Evolutionary conservation across 345 rosid species (phyloP).

Genomic region (Brassica rapa): DNA sequence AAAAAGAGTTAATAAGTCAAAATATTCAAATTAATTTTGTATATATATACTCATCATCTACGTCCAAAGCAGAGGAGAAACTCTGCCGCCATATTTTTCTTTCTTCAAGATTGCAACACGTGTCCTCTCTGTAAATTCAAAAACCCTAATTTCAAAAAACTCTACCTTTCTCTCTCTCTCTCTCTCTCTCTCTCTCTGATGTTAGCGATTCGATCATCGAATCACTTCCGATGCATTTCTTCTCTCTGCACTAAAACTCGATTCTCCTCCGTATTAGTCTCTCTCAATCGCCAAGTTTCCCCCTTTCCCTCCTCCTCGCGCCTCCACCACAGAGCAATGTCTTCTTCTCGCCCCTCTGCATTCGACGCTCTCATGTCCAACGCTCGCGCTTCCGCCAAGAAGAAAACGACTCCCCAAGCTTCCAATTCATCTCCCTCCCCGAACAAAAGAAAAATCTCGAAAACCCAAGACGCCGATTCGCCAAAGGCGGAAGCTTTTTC

Average conservation of each 20-base stretch:
- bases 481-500: background rate
- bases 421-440: slow-evolving; percentile 42
- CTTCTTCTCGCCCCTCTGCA: slow-evolving; percentile 65
- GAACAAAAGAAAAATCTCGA: slow-evolving; percentile 50
- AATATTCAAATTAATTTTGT: no score
- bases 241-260: slow-evolving; percentile 25
- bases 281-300: slow-evolving; percentile 8
- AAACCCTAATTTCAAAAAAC: no score
- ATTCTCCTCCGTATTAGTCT: slow-evolving; percentile 8
- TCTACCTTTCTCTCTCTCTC: no score
- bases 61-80: no score
- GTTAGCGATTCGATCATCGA: slow-evolving; percentile 45
- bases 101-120: no score
- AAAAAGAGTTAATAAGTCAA: no score
- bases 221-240: slow-evolving; percentile 22
- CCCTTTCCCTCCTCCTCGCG: background rate
- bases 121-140: no score
- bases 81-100: no score
- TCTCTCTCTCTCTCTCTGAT: background rate
- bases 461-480: slow-evolving; percentile 28
- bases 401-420: slow-evolving; percentile 43
- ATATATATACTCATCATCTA: no score
- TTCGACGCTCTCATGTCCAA: slow-evolving; percentile 85
- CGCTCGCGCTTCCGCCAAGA: slow-evolving; percentile 66
- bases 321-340: slow-evolving; percentile 28